Evolutionary conservation across 441 rosid species (phyloP).

Genomic region (Euphorbia corollata): DNA sequence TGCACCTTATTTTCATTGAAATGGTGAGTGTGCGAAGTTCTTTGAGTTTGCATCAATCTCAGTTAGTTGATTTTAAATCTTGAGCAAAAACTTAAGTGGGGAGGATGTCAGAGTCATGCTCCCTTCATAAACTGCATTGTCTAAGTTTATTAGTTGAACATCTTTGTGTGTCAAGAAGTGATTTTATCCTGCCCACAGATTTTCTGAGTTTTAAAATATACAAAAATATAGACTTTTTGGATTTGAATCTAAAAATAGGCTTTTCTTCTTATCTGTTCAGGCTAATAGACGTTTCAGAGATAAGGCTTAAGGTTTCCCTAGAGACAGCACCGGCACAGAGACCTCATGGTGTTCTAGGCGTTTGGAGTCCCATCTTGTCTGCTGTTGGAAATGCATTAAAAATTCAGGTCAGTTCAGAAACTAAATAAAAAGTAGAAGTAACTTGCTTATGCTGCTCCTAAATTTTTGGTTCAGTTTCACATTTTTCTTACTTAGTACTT

Average conservation of each 20-base stretch:
- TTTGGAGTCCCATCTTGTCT: constrained; percentile 93
- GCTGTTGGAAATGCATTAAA: constrained; percentile 98
- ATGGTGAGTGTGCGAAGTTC: background rate
- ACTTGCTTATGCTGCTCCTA: background rate
- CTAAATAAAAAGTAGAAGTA: background rate
- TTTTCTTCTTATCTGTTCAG: constrained; percentile 36
- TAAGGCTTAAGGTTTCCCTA: constrained; percentile 79
- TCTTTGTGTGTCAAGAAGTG: background rate
- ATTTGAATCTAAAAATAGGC: background rate
- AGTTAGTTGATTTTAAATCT: background rate
- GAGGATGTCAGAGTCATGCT: constrained; percentile 3
- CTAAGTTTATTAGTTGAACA: background rate
- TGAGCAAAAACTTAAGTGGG: background rate
- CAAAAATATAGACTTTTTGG: background rate
- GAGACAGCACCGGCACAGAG: constrained; percentile 94
- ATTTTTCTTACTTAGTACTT: background rate
- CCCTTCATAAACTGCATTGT: background rate
- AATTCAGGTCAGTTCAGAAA: constrained; percentile 58
- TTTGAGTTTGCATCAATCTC: background rate
- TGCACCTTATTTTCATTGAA: constrained; percentile 10
- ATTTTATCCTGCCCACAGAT: constrained; percentile 10
- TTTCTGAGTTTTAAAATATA: background rate
- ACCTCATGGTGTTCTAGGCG: constrained; percentile 91
- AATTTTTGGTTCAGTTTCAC: background rate
- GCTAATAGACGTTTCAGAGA: constrained; percentile 93